These are phyloP conservation scores for Penicillium canescens DNA, from an alignment of 495 filamentous ascomycete species.

Conservation along the genomic window DNA sequence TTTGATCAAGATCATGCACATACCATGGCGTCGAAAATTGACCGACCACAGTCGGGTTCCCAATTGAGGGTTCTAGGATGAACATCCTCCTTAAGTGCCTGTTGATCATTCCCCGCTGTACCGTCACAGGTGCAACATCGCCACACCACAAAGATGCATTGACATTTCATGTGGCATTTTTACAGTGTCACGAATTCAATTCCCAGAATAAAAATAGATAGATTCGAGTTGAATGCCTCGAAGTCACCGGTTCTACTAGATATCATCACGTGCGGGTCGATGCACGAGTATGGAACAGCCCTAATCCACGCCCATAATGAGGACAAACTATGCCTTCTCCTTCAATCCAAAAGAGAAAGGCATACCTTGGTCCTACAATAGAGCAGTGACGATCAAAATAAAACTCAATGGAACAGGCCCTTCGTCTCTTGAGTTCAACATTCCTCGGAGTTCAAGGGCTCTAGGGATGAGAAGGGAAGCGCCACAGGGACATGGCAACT, in stretches of 20 bases:
- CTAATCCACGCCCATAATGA: neutral
- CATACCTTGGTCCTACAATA: neutral
- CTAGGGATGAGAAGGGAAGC: constrained; percentile 12
- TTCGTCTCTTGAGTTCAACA: constrained; percentile 4
- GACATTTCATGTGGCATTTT: neutral
- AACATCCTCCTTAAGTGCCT: neutral
- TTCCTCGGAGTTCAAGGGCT: constrained; percentile 23
- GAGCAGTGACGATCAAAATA: neutral
- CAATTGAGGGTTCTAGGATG: neutral
- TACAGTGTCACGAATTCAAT: neutral
- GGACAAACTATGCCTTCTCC: neutral
- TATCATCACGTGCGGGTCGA: too few species aligned
- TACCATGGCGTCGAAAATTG: neutral
- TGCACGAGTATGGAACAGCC: neutral
- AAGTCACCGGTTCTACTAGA: too few species aligned
- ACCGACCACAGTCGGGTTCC: neutral
- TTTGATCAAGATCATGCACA: neutral
- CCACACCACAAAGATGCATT: neutral
- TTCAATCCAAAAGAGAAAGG: neutral
- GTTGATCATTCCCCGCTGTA: neutral
- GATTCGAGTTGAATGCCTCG: too few species aligned
- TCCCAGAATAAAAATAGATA: neutral
- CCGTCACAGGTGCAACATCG: neutral
- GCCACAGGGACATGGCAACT: constrained; percentile 14
- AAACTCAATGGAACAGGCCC: neutral